Evolutionary conservation across 2,329 filamentous ascomycete genomes (phyloP), one percentile per base, ranked within the genome.

Genomic region (Venturia carpophila): DNA sequence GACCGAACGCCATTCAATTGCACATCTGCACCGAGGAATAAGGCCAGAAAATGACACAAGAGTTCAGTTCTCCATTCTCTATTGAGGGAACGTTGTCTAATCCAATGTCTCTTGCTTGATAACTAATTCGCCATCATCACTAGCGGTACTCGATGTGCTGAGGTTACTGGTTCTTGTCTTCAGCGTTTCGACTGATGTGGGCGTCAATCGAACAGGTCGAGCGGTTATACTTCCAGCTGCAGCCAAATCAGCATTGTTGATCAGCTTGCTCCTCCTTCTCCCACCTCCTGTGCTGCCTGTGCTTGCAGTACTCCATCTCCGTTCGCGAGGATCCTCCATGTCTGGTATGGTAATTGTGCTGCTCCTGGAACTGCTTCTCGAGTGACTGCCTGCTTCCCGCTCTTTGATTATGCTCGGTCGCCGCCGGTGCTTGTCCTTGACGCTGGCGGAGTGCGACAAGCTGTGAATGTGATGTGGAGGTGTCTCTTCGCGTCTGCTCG

Each of bases 101-200:
- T 37, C 52, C 52, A 37, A 9, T 7, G 17, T 30, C 17, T 58
- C 52, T 58, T 58, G 52, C 30, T 58, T 58, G 13, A 58, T 58
- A 37, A 37, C 52, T 5, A 37, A 6, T 24, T 64, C 60, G 17
- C 52, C 58, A 6, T 45, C 34, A n/a, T 65, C 61, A 30, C 47
- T 66, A 10, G 24, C 49, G 11, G 56, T 61, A 43, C 64, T 65
- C 6, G 27, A 63, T 17, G 55, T 74, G 27, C 73, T 75, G 1
- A 76, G 68, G 66, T 69, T 72, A 47, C 74, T 75, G 0, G 70
- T 70, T 5, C 74, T 47, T 60, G 73, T 75, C n/a, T 71, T 72
- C 62, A 72, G 27, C 34, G 19, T 61, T 19, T 24, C 21, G 30
- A 19, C n/a, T 5, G 24, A 52, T 37, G 10, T 68, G 67, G 24